phyloP scores from a whole-genome alignment of 1,139 yeast genomes.

The Arxiozyma bovina region DNA sequence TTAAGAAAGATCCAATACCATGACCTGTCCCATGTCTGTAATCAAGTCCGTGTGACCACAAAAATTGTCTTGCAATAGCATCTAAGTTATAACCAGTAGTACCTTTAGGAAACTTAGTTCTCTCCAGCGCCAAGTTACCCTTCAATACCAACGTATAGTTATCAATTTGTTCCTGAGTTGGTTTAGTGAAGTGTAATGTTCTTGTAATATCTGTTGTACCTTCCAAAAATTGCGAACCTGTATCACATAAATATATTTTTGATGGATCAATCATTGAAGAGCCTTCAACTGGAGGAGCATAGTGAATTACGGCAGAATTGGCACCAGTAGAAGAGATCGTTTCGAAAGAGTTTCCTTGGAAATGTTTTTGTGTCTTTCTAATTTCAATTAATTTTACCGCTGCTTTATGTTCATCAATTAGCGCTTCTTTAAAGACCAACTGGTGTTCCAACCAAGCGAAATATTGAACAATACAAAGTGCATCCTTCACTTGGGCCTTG shows the following conservation, averaged over 20 bases:
- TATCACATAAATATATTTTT: slow-evolving; percentile 77
- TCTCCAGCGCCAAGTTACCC: slow-evolving; percentile 79
- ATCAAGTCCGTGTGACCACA: slow-evolving; percentile 84
- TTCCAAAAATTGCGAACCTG: slow-evolving; percentile 88
- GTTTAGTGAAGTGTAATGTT: slow-evolving; percentile 72
- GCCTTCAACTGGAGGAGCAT: slow-evolving; percentile 58
- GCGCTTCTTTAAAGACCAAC: slow-evolving; percentile 43
- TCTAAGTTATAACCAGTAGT: slow-evolving; percentile 81
- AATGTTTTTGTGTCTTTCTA: slow-evolving; percentile 53
- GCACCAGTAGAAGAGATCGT: slow-evolving; percentile 91
- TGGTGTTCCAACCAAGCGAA: slow-evolving; percentile 82
- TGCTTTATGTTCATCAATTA: slow-evolving; percentile 73
- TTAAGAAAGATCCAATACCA: slow-evolving; percentile 87
- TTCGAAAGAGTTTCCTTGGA: slow-evolving; percentile 78
- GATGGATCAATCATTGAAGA: slow-evolving; percentile 64
- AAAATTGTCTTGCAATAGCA: slow-evolving; percentile 75
- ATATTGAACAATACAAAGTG: slow-evolving; percentile 67
- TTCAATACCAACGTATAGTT: slow-evolving; percentile 86
- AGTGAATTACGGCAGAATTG: slow-evolving; percentile 89
- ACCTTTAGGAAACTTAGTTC: slow-evolving; percentile 74
- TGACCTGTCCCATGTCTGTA: slow-evolving; percentile 97
- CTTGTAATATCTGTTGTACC: slow-evolving; percentile 97
- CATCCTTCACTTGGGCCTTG: slow-evolving; percentile 78
- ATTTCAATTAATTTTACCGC: slow-evolving; percentile 59
- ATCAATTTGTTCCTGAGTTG: slow-evolving; percentile 55